Conservation (phyloP, 495 filamentous ascomycete genomes). For the Aspergillus baeticus region DNA sequence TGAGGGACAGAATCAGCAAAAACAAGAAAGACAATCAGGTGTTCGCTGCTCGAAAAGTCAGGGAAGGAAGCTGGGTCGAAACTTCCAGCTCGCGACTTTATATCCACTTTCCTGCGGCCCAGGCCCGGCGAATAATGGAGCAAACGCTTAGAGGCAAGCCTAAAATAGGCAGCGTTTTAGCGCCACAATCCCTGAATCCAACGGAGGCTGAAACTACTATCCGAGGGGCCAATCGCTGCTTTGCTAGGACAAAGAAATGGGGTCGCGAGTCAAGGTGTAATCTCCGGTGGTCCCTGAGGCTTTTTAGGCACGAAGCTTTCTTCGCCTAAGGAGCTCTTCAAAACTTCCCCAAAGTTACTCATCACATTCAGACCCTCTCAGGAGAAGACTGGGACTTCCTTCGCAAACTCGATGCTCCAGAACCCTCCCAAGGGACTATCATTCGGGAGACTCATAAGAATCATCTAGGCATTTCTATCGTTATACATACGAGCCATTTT, state of each 20-base stretch:
- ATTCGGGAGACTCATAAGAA: no score
- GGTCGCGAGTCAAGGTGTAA: not conserved
- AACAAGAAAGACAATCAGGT: not conserved
- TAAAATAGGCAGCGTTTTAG: not conserved
- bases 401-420: no score
- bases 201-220: not conserved
- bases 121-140: constrained; percentile 1
- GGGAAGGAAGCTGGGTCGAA: not conserved
- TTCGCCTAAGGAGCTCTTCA: no score
- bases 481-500: no score
- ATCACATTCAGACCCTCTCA: no score
- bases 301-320: no score
- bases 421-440: no score
- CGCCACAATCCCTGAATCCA: not conserved
- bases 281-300: not conserved
- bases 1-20: not conserved
- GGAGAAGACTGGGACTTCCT: no score
- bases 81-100: not conserved
- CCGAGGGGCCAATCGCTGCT: not conserved
- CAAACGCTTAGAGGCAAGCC: not conserved
- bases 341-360: no score
- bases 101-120: not conserved
- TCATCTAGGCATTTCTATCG: no score
- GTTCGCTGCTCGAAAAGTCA: not conserved
- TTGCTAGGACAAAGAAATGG: not conserved